Conservation (phyloP, 2,329 filamentous ascomycete genomes). For the Phaeomoniella chlamydospora region DNA sequence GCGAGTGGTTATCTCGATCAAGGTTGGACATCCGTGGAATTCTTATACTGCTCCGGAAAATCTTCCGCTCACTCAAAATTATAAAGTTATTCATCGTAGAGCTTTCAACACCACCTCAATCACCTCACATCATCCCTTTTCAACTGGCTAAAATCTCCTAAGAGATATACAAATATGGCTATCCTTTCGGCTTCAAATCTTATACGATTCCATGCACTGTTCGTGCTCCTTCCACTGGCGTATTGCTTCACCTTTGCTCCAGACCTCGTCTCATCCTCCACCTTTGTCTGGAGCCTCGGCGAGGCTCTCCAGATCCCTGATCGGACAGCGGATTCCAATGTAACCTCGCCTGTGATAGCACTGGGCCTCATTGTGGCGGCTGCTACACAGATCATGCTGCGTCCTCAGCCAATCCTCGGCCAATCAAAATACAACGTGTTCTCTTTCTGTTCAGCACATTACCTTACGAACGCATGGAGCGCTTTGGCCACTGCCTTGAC, state of each 20-base stretch:
- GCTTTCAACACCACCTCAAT: too few species aligned
- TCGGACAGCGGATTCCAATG: not conserved
- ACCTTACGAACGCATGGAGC: not conserved
- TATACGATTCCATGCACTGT: not conserved
- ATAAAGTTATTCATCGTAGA: too few species aligned
- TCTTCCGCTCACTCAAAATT: not conserved
- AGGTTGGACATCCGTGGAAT: too few species aligned
- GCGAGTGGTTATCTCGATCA: too few species aligned
- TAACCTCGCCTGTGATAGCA: not conserved
- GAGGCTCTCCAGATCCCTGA: not conserved
- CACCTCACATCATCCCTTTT: not conserved
- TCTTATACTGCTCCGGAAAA: not conserved
- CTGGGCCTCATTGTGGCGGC: not conserved
- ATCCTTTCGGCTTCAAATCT: not conserved
- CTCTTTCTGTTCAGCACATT: not conserved
- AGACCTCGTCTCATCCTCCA: not conserved
- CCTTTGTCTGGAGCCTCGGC: not conserved
- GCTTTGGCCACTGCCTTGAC: not conserved
- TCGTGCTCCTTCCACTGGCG: not conserved
- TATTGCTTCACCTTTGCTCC: not conserved
- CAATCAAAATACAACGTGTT: not conserved
- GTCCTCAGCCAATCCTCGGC: not conserved
- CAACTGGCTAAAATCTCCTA: not conserved
- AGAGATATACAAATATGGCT: not conserved
- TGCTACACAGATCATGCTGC: not conserved